phyloP scores from a whole-genome alignment of 139 green algal species.

The Parachlorella kessleri region DNA sequence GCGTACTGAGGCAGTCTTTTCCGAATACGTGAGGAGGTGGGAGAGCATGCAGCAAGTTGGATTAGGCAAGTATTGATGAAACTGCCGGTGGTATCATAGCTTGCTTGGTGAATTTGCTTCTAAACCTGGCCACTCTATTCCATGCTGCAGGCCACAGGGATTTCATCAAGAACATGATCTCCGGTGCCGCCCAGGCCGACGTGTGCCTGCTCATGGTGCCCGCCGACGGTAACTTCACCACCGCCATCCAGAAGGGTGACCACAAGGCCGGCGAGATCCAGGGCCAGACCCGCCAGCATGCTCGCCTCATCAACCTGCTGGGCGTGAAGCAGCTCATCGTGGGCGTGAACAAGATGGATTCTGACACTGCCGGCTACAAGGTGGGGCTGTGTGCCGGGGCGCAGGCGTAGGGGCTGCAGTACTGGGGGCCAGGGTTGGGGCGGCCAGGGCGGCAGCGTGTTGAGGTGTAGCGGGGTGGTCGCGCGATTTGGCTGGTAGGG shows the following conservation, averaged over 20 bases:
- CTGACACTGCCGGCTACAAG: slow-evolving; percentile 91
- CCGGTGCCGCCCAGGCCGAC: slow-evolving; percentile 93
- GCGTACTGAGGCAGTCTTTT: too few relatives aligned
- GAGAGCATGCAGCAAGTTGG: too few relatives aligned
- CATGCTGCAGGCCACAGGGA: slow-evolving; percentile 85
- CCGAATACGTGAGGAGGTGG: background rate
- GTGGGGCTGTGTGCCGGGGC: too few relatives aligned
- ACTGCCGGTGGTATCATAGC: too few relatives aligned
- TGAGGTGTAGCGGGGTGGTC: too few relatives aligned
- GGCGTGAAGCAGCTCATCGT: slow-evolving; percentile 98
- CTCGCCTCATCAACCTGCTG: slow-evolving; percentile 96
- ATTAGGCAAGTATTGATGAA: too few relatives aligned
- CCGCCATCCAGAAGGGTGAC: slow-evolving; percentile 97
- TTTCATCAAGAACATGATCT: slow-evolving; percentile 99
- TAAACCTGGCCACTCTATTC: too few relatives aligned
- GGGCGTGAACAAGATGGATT: slow-evolving; percentile 98
- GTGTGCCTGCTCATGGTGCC: slow-evolving; percentile 89
- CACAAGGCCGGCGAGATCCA: slow-evolving; percentile 95
- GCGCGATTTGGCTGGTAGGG: too few relatives aligned
- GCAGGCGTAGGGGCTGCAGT: too few relatives aligned
- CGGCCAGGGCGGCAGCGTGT: too few relatives aligned
- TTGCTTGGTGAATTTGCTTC: too few relatives aligned
- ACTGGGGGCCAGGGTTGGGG: too few relatives aligned
- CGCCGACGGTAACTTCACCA: slow-evolving; percentile 94
- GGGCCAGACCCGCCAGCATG: slow-evolving; percentile 99